Base-by-base conservation (phyloP, 2,329 filamentous ascomycete genomes). In the Trichoderma koningiopsis region DNA sequence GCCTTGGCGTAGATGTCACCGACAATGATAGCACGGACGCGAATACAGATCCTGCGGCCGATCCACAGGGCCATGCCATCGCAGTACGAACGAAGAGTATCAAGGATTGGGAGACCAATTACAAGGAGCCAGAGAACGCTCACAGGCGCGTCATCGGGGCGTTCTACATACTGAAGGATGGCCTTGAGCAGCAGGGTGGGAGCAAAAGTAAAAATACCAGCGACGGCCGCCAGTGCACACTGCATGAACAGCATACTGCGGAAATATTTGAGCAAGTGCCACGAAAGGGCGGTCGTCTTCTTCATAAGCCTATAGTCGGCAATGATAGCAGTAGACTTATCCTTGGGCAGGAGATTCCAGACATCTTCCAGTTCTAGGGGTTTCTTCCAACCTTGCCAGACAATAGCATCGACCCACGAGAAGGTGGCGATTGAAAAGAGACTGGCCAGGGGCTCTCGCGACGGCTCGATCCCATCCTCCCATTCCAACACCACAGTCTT, bases 1-100 rank as follows among this genome's bases (percentile, higher is more conserved):
- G 96, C 93, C 82, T 99, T 99, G 69, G 94, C 92, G 78, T 99
- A 99, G 58, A 99, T 96, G 76, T 99, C 96, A 68, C 96, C 96
- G 73, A 99, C 93, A 71, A 99, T 94, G 76, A 99, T 96, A 62
- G 96, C 94, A 72, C 95, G 91, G 55, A 98, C 86, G 71, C 93
- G 91, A 75, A 99, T 95, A 80, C 94, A 97, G 71, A 98, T 92
- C 80, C 94, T 97, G 68, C 96, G 91, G 19, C 96, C 96, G 70
- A 97, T 91, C 92, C 93, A 99, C 0, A 99, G 85, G 10, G 93
- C 92, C 79, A 96, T 92, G 24, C 92, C 92, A 79, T 96, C 93
- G 37, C 90, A 90, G 27, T 97, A 84, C 5, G 95, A 96, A 70
- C 94, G 92, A 29, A 96, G 82, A 52, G 92, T 86, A 70, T 96